Evolutionary conservation across 73 alveolate genomes (phyloP).

Genomic region (Paramecium sexaurelia): DNA sequence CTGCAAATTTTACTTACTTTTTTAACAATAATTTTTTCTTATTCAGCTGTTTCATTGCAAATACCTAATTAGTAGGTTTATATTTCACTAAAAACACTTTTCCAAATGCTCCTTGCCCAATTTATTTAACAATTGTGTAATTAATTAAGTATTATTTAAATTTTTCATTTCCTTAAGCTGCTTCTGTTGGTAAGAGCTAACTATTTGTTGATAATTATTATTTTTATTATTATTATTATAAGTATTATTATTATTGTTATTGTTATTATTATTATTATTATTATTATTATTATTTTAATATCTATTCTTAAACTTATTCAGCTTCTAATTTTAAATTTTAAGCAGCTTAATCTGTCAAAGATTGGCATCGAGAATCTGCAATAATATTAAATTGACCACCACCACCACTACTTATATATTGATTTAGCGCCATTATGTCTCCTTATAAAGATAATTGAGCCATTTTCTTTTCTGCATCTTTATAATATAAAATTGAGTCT

Average conservation of each 20-base stretch:
- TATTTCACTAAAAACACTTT: slow-evolving; percentile 79
- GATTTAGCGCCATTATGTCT: not conserved
- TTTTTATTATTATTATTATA: not conserved
- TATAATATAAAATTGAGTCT: slow-evolving; percentile 15
- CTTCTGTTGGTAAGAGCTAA: not conserved
- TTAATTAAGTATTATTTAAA: not conserved
- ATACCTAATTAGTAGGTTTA: slow-evolving; percentile 74
- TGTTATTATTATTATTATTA: not conserved
- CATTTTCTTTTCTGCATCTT: not conserved
- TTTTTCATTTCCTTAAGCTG: not conserved
- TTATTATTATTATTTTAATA: not conserved
- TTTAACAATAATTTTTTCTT: slow-evolving; percentile 79
- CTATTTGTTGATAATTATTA: not conserved
- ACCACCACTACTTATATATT: not conserved
- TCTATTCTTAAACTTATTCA: not conserved
- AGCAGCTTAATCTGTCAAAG: not conserved
- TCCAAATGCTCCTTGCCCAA: slow-evolving; percentile 92
- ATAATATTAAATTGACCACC: not conserved
- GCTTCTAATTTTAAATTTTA: not conserved
- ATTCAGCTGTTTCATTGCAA: slow-evolving; percentile 87
- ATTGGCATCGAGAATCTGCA: slow-evolving; percentile 11
- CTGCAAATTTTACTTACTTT: slow-evolving; percentile 75
- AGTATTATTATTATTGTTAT: not conserved
- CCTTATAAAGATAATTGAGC: not conserved
- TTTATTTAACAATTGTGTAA: slow-evolving; percentile 29